Conservation (phyloP, 2,329 filamentous ascomycete species). For the Nigrospora sphaerica region DNA sequence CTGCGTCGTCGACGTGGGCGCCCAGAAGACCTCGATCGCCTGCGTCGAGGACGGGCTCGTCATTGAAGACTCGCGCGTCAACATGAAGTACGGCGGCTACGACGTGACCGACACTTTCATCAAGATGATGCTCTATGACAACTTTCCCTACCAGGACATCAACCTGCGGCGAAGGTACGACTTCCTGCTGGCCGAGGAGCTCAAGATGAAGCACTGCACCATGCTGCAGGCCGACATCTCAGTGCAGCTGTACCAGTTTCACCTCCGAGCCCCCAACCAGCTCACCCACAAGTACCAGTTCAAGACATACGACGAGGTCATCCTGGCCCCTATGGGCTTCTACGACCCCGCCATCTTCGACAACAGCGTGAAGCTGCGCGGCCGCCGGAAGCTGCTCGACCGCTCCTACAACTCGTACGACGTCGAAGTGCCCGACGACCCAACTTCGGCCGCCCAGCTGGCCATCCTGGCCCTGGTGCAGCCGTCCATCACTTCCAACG, state of each 20-base stretch:
- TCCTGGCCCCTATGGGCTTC: slow-evolving; percentile 91
- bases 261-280: slow-evolving; percentile 80
- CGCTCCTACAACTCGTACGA: slow-evolving; percentile 94
- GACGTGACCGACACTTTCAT: slow-evolving; percentile 93
- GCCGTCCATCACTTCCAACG: slow-evolving; percentile 44
- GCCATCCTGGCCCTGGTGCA: slow-evolving; percentile 54
- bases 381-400: slow-evolving; percentile 74
- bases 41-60: slow-evolving; percentile 96
- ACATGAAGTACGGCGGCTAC: slow-evolving; percentile 86
- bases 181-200: slow-evolving; percentile 86
- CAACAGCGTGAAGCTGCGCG: slow-evolving; percentile 68
- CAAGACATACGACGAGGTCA: slow-evolving; percentile 95
- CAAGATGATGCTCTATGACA: slow-evolving; percentile 96
- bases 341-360: slow-evolving; percentile 87
- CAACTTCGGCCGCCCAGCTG: slow-evolving; percentile 75
- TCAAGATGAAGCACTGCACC: slow-evolving; percentile 89
- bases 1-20: slow-evolving; percentile 93
- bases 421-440: slow-evolving; percentile 78
- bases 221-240: slow-evolving; percentile 86
- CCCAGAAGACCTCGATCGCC: slow-evolving; percentile 94
- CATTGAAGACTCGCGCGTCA: slow-evolving; percentile 89
- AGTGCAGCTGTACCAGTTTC: slow-evolving; percentile 83
- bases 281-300: slow-evolving; percentile 90
- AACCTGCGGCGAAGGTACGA: slow-evolving; percentile 87
- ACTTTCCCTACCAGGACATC: slow-evolving; percentile 93